Conservation (phyloP, 1,139 yeast species). For the Wickerhamomyces sp. region DNA sequence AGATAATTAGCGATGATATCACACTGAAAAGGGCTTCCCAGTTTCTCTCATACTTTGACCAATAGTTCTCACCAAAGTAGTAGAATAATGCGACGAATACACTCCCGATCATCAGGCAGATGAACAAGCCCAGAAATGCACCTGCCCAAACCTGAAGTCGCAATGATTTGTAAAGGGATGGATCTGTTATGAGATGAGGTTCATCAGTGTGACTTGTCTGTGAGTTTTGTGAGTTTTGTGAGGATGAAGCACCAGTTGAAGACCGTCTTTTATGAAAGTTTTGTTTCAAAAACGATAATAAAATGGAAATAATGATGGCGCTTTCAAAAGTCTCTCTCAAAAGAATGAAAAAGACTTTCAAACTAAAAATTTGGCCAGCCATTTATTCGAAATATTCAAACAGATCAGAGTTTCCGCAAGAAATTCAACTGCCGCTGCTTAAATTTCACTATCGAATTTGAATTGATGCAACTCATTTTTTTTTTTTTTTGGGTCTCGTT, state of each 20-base stretch:
- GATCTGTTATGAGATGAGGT: constrained; percentile 30
- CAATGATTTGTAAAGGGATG: constrained; percentile 48
- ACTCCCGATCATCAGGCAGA: constrained; percentile 70
- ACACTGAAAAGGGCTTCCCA: constrained; percentile 86
- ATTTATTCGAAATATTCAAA: background rate
- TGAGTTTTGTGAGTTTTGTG: background rate
- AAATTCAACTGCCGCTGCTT: no score
- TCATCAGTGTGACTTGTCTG: background rate
- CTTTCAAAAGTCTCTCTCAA: constrained; percentile 86
- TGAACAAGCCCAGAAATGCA: constrained; percentile 53
- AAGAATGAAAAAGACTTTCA: constrained; percentile 62
- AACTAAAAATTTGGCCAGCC: constrained; percentile 16
- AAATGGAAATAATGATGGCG: constrained; percentile 75
- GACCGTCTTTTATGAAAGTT: constrained; percentile 38
- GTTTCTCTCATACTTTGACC: constrained; percentile 73
- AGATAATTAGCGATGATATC: constrained; percentile 69
- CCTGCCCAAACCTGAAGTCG: constrained; percentile 75
- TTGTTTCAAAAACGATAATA: constrained; percentile 78
- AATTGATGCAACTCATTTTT: no score
- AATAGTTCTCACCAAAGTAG: constrained; percentile 63
- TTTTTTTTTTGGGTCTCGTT: no score
- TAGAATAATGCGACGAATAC: constrained; percentile 81
- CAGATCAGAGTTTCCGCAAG: no score
- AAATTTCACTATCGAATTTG: no score
- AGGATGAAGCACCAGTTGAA: background rate